Conservation (phyloP, 331 rosid genomes). For the Cydonia oblonga region DNA sequence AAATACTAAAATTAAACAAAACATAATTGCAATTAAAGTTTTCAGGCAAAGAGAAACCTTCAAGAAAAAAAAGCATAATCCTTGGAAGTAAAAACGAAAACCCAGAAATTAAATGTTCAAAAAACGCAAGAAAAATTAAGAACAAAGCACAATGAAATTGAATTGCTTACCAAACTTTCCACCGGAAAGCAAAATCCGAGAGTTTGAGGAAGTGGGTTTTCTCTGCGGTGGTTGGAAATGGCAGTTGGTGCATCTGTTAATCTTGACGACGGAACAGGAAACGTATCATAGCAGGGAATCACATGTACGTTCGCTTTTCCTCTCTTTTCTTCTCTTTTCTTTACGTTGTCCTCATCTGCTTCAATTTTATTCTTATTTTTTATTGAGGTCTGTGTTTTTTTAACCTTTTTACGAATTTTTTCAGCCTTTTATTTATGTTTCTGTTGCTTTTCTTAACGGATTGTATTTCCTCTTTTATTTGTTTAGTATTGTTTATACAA, state of each 20-base stretch:
- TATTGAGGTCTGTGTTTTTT: constrained; percentile 2
- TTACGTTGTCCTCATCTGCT: not conserved
- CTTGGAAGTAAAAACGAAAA: not conserved
- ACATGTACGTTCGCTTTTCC: not conserved
- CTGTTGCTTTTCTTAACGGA: not conserved
- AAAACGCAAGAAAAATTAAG: not conserved
- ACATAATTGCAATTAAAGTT: not conserved
- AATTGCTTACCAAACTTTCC: not conserved
- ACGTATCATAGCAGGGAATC: not conserved
- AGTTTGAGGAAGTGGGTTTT: not conserved
- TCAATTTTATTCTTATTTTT: not conserved
- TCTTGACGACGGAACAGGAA: not conserved
- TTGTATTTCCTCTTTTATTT: not conserved
- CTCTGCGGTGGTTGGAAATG: not conserved
- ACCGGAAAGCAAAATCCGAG: not conserved
- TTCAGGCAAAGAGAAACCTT: no score
- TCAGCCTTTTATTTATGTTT: not conserved
- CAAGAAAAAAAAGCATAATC: no score
- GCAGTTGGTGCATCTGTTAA: no score
- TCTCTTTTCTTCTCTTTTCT: not conserved
- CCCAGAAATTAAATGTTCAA: not conserved
- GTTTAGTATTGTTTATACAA: no score
- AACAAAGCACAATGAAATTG: not conserved
- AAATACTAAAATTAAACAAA: not conserved
- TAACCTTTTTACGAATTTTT: not conserved